Conservation (phyloP, 176 grass and related monocot species). For the Poa pratensis region DNA sequence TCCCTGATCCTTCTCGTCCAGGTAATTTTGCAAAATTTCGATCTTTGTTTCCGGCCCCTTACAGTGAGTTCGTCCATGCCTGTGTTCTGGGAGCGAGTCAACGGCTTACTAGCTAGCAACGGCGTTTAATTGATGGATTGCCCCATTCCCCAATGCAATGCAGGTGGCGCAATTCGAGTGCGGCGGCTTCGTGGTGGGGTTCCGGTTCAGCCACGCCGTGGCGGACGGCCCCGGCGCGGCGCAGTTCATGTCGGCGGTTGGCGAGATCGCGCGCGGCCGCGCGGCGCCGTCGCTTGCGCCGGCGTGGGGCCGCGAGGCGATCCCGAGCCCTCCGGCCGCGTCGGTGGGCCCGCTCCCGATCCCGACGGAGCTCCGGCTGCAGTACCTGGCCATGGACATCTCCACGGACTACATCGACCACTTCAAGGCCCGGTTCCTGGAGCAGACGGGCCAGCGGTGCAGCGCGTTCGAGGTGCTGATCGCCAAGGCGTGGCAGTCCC, state of each 20-base stretch:
- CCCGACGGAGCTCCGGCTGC: constrained; percentile 58
- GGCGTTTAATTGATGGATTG: not conserved
- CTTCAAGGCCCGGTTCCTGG: constrained; percentile 72
- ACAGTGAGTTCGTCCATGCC: not conserved
- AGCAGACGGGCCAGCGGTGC: constrained; percentile 60
- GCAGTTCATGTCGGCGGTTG: constrained; percentile 75
- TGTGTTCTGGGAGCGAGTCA: constrained; percentile 29
- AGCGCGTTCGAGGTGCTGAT: constrained; percentile 87
- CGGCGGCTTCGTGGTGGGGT: constrained; percentile 88
- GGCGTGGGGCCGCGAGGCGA: constrained; percentile 67
- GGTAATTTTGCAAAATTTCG: constrained; percentile 44
- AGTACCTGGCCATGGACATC: constrained; percentile 87
- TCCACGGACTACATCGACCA: constrained; percentile 71
- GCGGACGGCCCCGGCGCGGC: constrained; percentile 77
- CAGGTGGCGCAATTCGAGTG: constrained; percentile 86
- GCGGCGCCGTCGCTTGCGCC: constrained; percentile 46
- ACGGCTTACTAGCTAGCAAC: not conserved
- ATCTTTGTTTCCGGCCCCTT: not conserved
- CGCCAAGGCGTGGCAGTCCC: constrained; percentile 82
- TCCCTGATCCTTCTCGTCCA: constrained; percentile 81
- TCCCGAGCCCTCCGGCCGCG: constrained; percentile 56
- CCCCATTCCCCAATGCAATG: constrained; percentile 46
- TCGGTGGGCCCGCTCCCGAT: constrained; percentile 52
- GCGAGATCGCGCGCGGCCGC: constrained; percentile 59
- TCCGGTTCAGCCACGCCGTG: constrained; percentile 76